These are phyloP conservation scores for Colletotrichum tropicale DNA, from an alignment of 2,329 filamentous ascomycete species.

Conservation along the genomic window DNA sequence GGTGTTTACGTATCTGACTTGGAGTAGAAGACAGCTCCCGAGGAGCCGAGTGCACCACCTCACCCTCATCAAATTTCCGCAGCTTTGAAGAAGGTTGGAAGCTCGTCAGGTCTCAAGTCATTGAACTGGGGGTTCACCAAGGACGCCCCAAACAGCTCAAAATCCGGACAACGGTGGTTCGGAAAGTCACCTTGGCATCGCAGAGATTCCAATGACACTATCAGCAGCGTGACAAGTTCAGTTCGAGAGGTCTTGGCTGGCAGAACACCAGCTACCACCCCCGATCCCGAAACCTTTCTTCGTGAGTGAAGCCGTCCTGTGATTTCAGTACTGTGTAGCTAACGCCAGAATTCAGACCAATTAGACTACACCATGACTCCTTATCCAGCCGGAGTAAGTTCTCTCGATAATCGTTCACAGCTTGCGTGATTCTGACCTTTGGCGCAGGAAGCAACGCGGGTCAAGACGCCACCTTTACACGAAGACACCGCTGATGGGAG, in stretches of 20 bases:
- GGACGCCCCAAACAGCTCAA: not conserved
- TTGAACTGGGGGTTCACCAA: slow-evolving; percentile 2
- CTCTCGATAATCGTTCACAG: not conserved
- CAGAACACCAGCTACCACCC: slow-evolving; percentile 35
- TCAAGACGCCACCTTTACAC: slow-evolving; percentile 50
- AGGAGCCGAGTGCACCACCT: too few relatives aligned
- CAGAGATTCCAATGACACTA: slow-evolving; percentile 41
- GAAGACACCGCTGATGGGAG: slow-evolving; percentile 40
- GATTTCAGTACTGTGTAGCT: not conserved
- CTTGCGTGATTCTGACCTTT: slow-evolving; percentile 10
- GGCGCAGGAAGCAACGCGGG: slow-evolving; percentile 50
- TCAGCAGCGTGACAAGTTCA: slow-evolving; percentile 45
- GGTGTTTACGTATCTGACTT: not conserved
- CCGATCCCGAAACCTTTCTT: slow-evolving; percentile 18
- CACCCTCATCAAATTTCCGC: not conserved
- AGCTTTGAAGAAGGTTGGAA: not conserved
- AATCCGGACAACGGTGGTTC: not conserved
- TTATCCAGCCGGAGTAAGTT: slow-evolving; percentile 39
- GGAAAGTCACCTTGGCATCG: slow-evolving; percentile 42
- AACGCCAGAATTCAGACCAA: slow-evolving; percentile 13
- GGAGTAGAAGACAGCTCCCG: not conserved
- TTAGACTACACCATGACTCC: slow-evolving; percentile 23
- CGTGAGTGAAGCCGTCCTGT: not conserved
- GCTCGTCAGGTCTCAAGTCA: not conserved
- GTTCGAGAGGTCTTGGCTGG: slow-evolving; percentile 43